phyloP scores from a whole-genome alignment of 345 rosid species.

The Populus simonii region DNA sequence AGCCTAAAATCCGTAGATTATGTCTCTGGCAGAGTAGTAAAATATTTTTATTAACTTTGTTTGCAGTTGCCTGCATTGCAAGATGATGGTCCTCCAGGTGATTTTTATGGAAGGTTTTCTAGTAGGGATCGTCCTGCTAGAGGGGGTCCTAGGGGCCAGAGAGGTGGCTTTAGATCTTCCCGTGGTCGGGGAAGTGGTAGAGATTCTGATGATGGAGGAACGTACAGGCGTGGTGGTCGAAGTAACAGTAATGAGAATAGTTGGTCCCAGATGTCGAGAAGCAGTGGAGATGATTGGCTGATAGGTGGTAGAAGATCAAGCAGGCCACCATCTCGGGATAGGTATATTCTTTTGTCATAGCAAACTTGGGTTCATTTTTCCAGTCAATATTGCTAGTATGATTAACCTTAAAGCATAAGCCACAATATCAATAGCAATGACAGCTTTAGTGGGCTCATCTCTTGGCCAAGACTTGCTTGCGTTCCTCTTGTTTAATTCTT shows the following conservation, averaged over 20 bases:
- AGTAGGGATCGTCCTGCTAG: conserved; percentile 62
- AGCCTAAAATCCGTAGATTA: not conserved
- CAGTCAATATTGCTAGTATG: not conserved
- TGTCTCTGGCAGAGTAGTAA: not conserved
- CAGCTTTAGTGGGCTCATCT: too few species aligned
- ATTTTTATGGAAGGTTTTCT: conserved; percentile 78
- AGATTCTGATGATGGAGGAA: conserved; percentile 36
- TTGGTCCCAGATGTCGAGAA: conserved; percentile 54
- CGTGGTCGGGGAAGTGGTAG: conserved; percentile 61
- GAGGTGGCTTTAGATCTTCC: conserved; percentile 46
- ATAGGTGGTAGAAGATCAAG: conserved; percentile 65
- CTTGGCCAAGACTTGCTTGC: not conserved
- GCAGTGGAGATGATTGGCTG: conserved; percentile 70
- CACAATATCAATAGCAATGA: not conserved
- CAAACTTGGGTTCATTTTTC: not conserved
- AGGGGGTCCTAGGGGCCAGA: conserved; percentile 40
- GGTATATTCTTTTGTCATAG: not conserved
- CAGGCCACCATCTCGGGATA: conserved; percentile 39
- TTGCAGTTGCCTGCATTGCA: conserved; percentile 83
- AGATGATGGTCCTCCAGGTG: conserved; percentile 86
- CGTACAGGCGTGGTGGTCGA: conserved; percentile 53
- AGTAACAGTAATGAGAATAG: conserved; percentile 40
- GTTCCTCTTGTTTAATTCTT: not conserved
- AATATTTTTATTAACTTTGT: not conserved
- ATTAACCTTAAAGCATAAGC: not conserved